Base-by-base conservation (phyloP, 1,284 basidiomycete species). In the Fomitopsis palustris region DNA sequence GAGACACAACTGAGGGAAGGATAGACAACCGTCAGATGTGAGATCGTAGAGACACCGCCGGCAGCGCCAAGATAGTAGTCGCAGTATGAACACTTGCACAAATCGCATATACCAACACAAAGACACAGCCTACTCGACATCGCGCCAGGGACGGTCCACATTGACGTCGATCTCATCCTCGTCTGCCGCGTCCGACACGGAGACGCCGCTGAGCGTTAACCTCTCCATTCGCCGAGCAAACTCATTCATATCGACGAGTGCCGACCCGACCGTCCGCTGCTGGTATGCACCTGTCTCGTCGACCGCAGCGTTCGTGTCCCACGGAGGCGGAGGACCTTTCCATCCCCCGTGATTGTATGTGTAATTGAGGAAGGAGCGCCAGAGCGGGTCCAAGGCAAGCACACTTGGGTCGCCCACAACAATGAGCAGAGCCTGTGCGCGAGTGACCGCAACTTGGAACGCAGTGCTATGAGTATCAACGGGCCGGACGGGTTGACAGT, bases 321-420 rank as follows among this genome's bases (percentile, higher is more conserved):
- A 84, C 27, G 74, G 67, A 5, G 81, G 78, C 12, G 66, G 58
- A 49, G 70, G 72, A 2, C 83, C 84, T 52, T 65, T 74, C 81
- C 84, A 86, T 3, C 84, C 83, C 0, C 81, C 78, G 19, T 72
- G 71, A 23, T 58, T 53, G 61, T 81, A 68, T 14, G 84, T 71
- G 62, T 78, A 83, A 61, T 81, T 82, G 61, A 86, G 69, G 71
- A 83, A 85, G 0, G 66, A 67, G 2, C 82, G 75, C 84, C 83
- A 85, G 12, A 84, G 69, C 0, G 81, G 82, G 60, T 86, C 83
- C n/a, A 85, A 72, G 0, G 78, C 77, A 0, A 87, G 78, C 14
- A 86, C 77, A 12, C 72, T 68, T 0, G 83, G 79, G 65, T 85
- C 80, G 1, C 83, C 84, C 41, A 85, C 72, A 33, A 85, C 73